phyloP scores from a whole-genome alignment of 129 eudicot genomes.

The Helianthus tuberosus region DNA sequence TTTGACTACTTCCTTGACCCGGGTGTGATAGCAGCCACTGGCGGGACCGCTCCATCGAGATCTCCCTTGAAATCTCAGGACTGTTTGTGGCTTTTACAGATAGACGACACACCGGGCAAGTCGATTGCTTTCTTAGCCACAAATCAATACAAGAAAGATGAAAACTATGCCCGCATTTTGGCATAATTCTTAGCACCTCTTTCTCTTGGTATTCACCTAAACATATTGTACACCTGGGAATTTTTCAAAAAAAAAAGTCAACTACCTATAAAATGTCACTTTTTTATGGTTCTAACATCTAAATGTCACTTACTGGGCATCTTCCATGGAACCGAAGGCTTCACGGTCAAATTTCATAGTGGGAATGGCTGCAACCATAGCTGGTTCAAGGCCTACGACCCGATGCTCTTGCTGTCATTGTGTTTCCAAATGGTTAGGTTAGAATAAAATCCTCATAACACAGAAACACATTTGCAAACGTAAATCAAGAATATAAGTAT shows the following conservation, averaged over 20 bases:
- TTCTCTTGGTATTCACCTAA: conserved; percentile 91
- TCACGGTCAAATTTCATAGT: conserved; percentile 79
- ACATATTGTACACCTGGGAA: conserved; percentile 80
- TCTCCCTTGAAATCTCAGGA: conserved; percentile 51
- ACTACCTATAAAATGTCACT: background rate
- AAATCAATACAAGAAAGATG: conserved; percentile 89
- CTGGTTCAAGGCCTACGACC: conserved; percentile 76
- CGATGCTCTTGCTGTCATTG: conserved; percentile 75
- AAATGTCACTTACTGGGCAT: conserved; percentile 67
- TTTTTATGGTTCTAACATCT: background rate
- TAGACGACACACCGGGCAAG: conserved; percentile 96
- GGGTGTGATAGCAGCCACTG: conserved; percentile 59
- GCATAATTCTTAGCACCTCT: conserved; percentile 91
- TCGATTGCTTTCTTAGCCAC: conserved; percentile 89
- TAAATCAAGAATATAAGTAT: background rate
- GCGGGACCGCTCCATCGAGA: conserved; percentile 50
- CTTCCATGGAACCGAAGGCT: conserved; percentile 78
- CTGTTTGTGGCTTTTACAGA: conserved; percentile 38
- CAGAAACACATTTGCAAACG: background rate
- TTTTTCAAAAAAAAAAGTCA: conserved; percentile 5
- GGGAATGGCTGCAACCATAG: conserved; percentile 89
- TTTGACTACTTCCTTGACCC: conserved; percentile 43
- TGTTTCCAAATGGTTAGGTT: conserved; percentile 29
- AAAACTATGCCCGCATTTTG: conserved; percentile 92
- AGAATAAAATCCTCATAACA: background rate